phyloP scores from a whole-genome alignment of 2,329 filamentous ascomycete species.

The Trichoderma asperellum region DNA sequence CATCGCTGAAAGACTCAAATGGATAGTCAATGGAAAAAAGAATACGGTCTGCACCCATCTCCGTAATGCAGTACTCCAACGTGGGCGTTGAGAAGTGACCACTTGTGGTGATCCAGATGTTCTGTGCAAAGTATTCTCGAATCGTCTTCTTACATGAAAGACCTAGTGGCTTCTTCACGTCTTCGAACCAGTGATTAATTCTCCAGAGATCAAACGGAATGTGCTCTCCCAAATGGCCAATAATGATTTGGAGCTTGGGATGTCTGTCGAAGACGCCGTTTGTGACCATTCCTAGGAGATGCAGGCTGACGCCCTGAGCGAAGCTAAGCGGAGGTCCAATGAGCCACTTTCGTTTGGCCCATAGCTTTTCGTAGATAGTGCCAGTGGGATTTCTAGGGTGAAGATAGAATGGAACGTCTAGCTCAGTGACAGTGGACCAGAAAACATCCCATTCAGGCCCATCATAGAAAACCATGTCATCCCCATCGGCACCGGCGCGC shows the following conservation, averaged over 20 bases:
- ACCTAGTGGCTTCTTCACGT: conserved; percentile 56
- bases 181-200: conserved; percentile 60
- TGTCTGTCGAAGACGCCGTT: conserved; percentile 56
- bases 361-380: conserved; percentile 60
- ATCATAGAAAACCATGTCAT: conserved; percentile 68
- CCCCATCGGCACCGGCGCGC: conserved; percentile 59
- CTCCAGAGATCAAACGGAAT: conserved; percentile 55
- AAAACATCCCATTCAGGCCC: conserved; percentile 63
- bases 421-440: conserved; percentile 60
- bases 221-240: conserved; percentile 55
- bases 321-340: conserved; percentile 63
- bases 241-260: conserved; percentile 50
- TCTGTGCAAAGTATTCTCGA: conserved; percentile 57
- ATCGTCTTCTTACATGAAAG: conserved; percentile 53
- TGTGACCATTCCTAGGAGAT: conserved; percentile 56
- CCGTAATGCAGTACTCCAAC: conserved; percentile 53
- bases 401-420: conserved; percentile 67
- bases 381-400: conserved; percentile 64
- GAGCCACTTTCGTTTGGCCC: conserved; percentile 61
- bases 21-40: conserved; percentile 60
- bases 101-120: conserved; percentile 61
- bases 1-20: conserved; percentile 52
- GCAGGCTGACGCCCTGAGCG: conserved; percentile 61
- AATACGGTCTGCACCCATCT: conserved; percentile 55
- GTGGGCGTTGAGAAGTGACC: conserved; percentile 60